Evolutionary conservation across 805 yeast genomes (phyloP), one percentile per base, ranked within the genome.

Genomic region (Kluyveromyces starmeri): DNA sequence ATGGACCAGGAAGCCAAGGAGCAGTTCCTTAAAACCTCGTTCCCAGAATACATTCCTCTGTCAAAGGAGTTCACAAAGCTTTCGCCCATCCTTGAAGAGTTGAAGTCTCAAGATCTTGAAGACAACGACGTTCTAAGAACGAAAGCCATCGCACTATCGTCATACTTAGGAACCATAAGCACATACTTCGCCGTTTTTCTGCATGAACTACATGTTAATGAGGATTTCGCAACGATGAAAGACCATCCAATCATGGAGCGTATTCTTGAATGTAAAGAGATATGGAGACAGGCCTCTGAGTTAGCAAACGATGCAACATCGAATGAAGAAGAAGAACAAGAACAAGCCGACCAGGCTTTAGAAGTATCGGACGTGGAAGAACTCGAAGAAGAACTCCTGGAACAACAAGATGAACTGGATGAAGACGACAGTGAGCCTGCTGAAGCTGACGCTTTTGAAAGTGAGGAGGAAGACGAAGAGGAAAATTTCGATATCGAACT

Each of bases 201-300:
- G 12, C 75, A 75, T 24, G 69, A 73, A 28, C 51, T 78, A 25
- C 59, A 63, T 28, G 63, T 64, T 15, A 78, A 73, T 18, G 80
- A 75, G 34, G 64, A 68, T 3, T 71, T 76, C 41, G 54, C 65
- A 21, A 61, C 72, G 8, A 76, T 88, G 80, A 85, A 84, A 47
- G 94, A 84, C 37, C 89, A 82, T 45, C 82, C 89, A 3, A 79
- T 89, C 2, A 89, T 92, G 96, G 86, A 83, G 50, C 72, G 81
- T 19, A 78, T 89, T 21, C 62, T 89, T 35, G 76, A 81, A 35
- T 69, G 92, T 3, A 71, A 94, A 45, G 96, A 89, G 51, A 69
- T 83, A 12, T 88, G 96, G 95, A 73, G 92, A 52, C 88, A 82
- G 48, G 95, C 94, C 4, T 67, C 61, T 30, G 73, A 65, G 41